These are phyloP conservation scores for Fraxinus platypoda DNA, from an alignment of 305 asterid genomes.

Conservation along the genomic window DNA sequence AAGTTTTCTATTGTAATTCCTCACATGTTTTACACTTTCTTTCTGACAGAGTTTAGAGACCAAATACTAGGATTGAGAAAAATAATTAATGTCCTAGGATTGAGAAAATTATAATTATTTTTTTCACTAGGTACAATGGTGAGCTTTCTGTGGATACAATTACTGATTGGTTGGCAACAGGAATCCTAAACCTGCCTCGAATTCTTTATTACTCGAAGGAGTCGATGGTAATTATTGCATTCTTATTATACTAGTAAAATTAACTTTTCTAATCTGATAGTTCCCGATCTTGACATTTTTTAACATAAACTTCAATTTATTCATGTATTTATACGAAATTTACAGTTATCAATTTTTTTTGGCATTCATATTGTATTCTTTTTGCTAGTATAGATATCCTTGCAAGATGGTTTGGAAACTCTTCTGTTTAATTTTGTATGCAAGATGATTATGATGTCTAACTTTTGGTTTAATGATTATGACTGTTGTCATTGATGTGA, in stretches of 20 bases:
- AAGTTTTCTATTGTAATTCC: neutral
- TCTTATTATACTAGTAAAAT: neutral
- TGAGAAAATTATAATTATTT: slow-evolving; percentile 15
- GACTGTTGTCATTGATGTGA: slow-evolving; percentile 14
- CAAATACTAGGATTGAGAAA: slow-evolving; percentile 7
- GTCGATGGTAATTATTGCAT: slow-evolving; percentile 65
- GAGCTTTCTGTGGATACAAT: slow-evolving; percentile 85
- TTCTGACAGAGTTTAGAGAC: slow-evolving; percentile 1
- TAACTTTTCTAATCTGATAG: slow-evolving; percentile 16
- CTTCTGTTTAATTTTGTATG: neutral
- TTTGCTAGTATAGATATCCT: neutral
- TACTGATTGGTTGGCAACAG: slow-evolving; percentile 87
- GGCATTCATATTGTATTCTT: neutral
- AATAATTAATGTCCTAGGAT: neutral
- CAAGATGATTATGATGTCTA: neutral
- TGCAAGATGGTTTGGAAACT: slow-evolving; percentile 10
- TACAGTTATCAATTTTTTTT: neutral
- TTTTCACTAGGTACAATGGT: slow-evolving; percentile 60
- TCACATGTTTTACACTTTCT: neutral
- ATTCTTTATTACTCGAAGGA: slow-evolving; percentile 82
- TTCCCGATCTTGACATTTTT: neutral
- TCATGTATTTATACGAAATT: neutral
- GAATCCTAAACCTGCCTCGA: slow-evolving; percentile 77
- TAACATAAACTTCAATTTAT: neutral
- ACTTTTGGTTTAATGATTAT: neutral